These are phyloP conservation scores for Dendrostoma leiphaemia DNA, from an alignment of 2,329 filamentous ascomycete genomes.

Conservation along the genomic window DNA sequence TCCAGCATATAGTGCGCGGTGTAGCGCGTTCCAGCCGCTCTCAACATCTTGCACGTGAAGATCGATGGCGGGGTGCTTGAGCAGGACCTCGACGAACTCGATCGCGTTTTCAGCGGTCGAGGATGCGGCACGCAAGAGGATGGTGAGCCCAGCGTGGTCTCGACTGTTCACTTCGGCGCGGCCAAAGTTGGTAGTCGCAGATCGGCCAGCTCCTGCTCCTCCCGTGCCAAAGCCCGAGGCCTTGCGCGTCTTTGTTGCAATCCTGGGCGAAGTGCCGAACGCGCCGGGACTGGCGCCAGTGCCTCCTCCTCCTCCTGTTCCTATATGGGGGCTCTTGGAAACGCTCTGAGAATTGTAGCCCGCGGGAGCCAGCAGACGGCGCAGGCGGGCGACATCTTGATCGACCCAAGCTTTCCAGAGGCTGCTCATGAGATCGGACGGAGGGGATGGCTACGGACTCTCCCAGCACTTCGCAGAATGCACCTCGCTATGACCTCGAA, in stretches of 20 bases:
- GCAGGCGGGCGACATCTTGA: slow-evolving; percentile 96
- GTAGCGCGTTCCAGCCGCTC: slow-evolving; percentile 93
- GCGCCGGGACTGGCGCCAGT: slow-evolving; percentile 35
- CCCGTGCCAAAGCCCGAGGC: slow-evolving; percentile 47
- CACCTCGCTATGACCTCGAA: slow-evolving; percentile 87
- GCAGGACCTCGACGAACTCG: slow-evolving; percentile 73
- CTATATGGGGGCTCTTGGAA: slow-evolving; percentile 52
- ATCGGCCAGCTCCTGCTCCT: slow-evolving; percentile 39
- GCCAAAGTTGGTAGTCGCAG: slow-evolving; percentile 39
- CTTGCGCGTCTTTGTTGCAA: slow-evolving; percentile 49
- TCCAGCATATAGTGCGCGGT: slow-evolving; percentile 85
- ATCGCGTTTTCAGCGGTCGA: slow-evolving; percentile 68
- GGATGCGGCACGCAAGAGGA: slow-evolving; percentile 81
- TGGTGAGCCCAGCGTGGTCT: slow-evolving; percentile 76
- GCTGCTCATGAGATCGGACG: slow-evolving; percentile 67
- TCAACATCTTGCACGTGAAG: slow-evolving; percentile 84
- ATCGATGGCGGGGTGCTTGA: slow-evolving; percentile 81
- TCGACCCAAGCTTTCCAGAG: slow-evolving; percentile 97
- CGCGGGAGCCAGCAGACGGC: slow-evolving; percentile 77
- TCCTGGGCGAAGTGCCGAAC: slow-evolving; percentile 49
- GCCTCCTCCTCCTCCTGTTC: slow-evolving; percentile 31
- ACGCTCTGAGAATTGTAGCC: slow-evolving; percentile 54
- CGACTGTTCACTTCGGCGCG: slow-evolving; percentile 78
- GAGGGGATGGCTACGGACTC: slow-evolving; percentile 40
- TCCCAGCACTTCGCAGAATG: slow-evolving; percentile 53